phyloP scores from a whole-genome alignment of 2,329 filamentous ascomycete species.

The Harringtonia aguacate region DNA sequence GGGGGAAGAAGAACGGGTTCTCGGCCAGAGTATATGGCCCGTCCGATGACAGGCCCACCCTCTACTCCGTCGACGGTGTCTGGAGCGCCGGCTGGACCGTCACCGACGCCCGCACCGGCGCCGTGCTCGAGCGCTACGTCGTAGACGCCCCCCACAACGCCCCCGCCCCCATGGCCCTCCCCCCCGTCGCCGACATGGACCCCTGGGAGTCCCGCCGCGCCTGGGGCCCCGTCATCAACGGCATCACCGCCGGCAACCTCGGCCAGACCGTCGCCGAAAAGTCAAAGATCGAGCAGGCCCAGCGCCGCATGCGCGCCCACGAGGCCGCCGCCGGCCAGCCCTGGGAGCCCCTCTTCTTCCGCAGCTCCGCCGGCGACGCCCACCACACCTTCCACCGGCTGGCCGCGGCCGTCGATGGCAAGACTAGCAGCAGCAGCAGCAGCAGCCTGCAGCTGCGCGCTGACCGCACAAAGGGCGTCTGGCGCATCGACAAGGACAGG shows the following conservation, averaged over 20 bases:
- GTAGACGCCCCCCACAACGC: constrained; percentile 23
- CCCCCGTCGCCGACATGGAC: constrained; percentile 59
- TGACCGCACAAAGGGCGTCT: constrained; percentile 27
- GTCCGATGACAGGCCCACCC: constrained; percentile 16
- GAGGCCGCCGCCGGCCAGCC: constrained; percentile 42
- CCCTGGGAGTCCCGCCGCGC: constrained; percentile 70
- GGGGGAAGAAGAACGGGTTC: constrained; percentile 36
- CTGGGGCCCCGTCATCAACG: constrained; percentile 67
- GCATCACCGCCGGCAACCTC: constrained; percentile 65
- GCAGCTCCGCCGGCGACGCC: constrained; percentile 14
- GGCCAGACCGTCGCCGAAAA: constrained; percentile 62
- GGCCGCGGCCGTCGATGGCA: too few relatives aligned
- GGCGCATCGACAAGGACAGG: constrained; percentile 20
- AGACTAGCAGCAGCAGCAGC: too few relatives aligned
- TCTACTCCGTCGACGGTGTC: constrained; percentile 28
- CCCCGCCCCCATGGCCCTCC: constrained; percentile 22
- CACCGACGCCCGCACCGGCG: constrained; percentile 20
- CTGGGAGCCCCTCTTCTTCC: constrained; percentile 31
- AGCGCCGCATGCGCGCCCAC: constrained; percentile 60
- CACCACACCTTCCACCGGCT: constrained; percentile 22
- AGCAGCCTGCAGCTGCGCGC: constrained; percentile 19
- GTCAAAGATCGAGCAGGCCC: constrained; percentile 69
- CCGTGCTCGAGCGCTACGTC: constrained; percentile 23
- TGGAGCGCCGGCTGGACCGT: constrained; percentile 32
- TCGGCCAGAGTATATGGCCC: constrained; percentile 29